Percentiles rank a stretch among this genome's conserved stretches.
Evolutionary conservation across 2,329 filamentous ascomycete species (phyloP).

Genomic region (Aspergillus amoenus): DNA sequence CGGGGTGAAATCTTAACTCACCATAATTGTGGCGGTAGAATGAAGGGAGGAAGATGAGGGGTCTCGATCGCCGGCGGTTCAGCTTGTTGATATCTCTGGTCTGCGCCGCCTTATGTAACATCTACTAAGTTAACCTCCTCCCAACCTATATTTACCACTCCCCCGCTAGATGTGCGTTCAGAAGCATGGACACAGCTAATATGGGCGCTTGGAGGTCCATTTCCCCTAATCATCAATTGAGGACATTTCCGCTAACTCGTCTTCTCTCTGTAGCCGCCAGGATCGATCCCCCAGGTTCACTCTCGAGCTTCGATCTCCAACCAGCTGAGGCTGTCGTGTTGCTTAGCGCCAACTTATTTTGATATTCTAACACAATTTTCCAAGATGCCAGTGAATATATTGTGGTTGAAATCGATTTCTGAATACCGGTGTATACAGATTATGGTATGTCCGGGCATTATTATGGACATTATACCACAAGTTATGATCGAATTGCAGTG

Average conservation of each 20-base stretch:
- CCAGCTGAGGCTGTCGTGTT: too few species aligned
- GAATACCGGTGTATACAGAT: too few species aligned
- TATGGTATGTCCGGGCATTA: too few species aligned
- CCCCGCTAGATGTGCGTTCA: not conserved
- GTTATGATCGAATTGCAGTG: too few species aligned
- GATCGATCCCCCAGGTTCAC: not conserved
- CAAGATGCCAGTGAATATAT: too few species aligned
- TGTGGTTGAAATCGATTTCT: too few species aligned
- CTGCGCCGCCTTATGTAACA: not conserved
- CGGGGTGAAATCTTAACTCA: not conserved
- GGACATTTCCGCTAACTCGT: not conserved
- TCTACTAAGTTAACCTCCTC: not conserved
- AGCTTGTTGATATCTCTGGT: not conserved
- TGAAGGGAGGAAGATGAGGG: not conserved
- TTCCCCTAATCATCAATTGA: not conserved
- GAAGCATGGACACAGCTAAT: not conserved
- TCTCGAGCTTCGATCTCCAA: not conserved
- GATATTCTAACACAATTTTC: too few species aligned
- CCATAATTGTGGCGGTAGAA: not conserved
- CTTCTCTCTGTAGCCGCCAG: not conserved
- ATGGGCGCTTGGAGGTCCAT: not conserved
- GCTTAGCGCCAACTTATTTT: not conserved
- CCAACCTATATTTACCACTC: not conserved
- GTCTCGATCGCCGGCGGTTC: not conserved
- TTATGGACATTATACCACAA: too few species aligned